Evolutionary conservation across 169 alveolate genomes (phyloP), one percentile per base, ranked within the genome.

Genomic region (Cryptosporidium sp.): DNA sequence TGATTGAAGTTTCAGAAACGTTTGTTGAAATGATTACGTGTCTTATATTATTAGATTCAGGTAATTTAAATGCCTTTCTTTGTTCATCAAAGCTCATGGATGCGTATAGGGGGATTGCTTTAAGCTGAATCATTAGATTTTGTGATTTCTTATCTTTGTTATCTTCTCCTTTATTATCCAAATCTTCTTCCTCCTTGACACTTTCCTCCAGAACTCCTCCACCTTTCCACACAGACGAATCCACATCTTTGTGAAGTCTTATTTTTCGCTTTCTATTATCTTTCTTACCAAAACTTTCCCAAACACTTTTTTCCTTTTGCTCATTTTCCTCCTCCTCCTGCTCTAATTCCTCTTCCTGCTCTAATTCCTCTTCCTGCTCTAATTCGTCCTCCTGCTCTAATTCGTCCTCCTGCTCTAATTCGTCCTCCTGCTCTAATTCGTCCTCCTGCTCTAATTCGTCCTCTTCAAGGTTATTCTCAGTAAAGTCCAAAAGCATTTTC

Each of bases 1-100:
- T 99, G 33, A 99, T 92, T 10, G 99, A 97, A 21, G 99, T 98
- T 93, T 99, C 99, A 18, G 99, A 99, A 3, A 99, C 99, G 85
- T 99, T 98, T 33, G 99, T 99, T n/a, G 99, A 95, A 43, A 98
- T 94, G 50, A 99, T 97, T 39, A 98, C 97, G 61, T 97, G 91
- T 21, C 99, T 94, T 91, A 97, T 97, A 85, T 94, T 94, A 10
- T 94, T 97, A 31, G 99, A 98, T 33, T 93, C 89, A 29, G 94
- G 93, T 74, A 95, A 95, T 65, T 84, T 50, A 39, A 94, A 96
- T 35, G 96, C 95, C 69, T 93, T 93, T 71, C 86, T 91, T 93
- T 97, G 96, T 37, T 96, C 94, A 50, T 92, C 92, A 31, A 92
- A 85, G 37, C 97, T 93, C 92, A 96, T 93, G 62, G 96, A 93